A percentile compares a stretch with the other conserved stretches of the same genome.
These are phyloP conservation scores for Thalassiosira profunda DNA, from an alignment of 108 stramenopile species.

Conservation along the genomic window DNA sequence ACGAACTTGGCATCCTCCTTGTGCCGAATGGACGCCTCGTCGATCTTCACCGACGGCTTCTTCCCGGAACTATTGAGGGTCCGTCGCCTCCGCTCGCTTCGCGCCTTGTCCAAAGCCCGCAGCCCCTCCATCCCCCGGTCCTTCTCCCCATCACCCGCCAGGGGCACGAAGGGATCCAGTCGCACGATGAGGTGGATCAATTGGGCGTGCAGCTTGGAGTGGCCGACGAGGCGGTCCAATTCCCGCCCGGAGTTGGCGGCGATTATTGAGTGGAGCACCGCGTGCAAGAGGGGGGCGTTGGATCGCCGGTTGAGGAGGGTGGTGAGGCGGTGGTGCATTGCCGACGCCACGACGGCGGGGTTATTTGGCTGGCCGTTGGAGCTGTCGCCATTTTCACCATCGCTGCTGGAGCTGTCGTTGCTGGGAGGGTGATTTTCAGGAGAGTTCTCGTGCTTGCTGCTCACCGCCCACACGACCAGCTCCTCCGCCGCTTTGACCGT, in stretches of 20 bases:
- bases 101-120: slow-evolving; percentile 1
- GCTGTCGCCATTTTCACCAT: not conserved
- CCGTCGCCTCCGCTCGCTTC: not conserved
- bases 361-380: too few relatives aligned
- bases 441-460: slow-evolving; percentile 43
- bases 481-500: slow-evolving; percentile 19
- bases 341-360: slow-evolving; percentile 13
- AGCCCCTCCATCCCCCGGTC: too few relatives aligned
- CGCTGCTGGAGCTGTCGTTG: not conserved
- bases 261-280: slow-evolving; percentile 16
- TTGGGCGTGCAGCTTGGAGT: slow-evolving; percentile 40
- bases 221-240: slow-evolving; percentile 9
- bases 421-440: not conserved
- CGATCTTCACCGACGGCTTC: slow-evolving; percentile 12
- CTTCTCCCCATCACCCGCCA: too few relatives aligned
- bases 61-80: not conserved
- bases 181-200: slow-evolving; percentile 37
- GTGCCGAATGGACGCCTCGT: slow-evolving; percentile 24
- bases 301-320: slow-evolving; percentile 6
- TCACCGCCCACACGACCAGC: slow-evolving; percentile 31
- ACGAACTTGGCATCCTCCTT: slow-evolving; percentile 26
- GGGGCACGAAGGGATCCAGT: slow-evolving; percentile 43
- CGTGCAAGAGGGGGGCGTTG: slow-evolving; percentile 14
- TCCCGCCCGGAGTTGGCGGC: slow-evolving; percentile 31
- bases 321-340: slow-evolving; percentile 12